These are phyloP conservation scores for Nakazawaea anatomiae DNA, from an alignment of 805 yeast genomes.

Conservation along the genomic window DNA sequence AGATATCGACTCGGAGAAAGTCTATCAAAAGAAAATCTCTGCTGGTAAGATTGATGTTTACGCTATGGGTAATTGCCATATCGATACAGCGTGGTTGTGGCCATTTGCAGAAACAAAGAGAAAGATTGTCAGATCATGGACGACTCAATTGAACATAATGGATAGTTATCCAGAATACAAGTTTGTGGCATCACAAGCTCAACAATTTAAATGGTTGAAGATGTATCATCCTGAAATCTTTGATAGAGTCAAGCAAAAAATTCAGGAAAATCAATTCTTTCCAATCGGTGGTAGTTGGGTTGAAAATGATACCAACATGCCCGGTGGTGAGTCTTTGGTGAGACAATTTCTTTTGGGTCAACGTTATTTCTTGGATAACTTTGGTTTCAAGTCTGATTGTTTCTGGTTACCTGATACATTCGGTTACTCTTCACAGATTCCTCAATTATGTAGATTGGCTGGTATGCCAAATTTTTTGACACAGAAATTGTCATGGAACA, in stretches of 20 bases:
- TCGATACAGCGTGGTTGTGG: conserved; percentile 99
- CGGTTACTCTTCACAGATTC: conserved; percentile 93
- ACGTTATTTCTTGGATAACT: conserved; percentile 71
- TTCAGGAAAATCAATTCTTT: conserved; percentile 66
- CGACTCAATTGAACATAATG: conserved; percentile 80
- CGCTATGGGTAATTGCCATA: conserved; percentile 93
- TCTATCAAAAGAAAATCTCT: conserved; percentile 40
- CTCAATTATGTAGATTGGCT: conserved; percentile 85
- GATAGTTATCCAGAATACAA: conserved; percentile 88
- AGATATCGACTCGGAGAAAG: conserved; percentile 58
- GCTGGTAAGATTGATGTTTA: conserved; percentile 51
- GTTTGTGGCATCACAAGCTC: conserved; percentile 94
- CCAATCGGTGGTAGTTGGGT: conserved; percentile 99
- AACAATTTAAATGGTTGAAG: conserved; percentile 89
- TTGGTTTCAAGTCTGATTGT: conserved; percentile 67
- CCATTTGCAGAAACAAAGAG: conserved; percentile 97
- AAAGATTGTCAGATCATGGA: conserved; percentile 92
- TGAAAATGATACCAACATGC: conserved; percentile 93
- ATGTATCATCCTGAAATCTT: conserved; percentile 82
- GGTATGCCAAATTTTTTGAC: conserved; percentile 84
- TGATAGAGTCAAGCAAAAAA: conserved; percentile 56
- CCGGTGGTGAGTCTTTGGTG: conserved; percentile 86
- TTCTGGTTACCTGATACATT: conserved; percentile 98
- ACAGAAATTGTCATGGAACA: conserved; percentile 95
- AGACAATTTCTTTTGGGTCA: conserved; percentile 92